phyloP scores from a whole-genome alignment of 495 filamentous ascomycete genomes.

The Aspergillus saccharolyticus region DNA sequence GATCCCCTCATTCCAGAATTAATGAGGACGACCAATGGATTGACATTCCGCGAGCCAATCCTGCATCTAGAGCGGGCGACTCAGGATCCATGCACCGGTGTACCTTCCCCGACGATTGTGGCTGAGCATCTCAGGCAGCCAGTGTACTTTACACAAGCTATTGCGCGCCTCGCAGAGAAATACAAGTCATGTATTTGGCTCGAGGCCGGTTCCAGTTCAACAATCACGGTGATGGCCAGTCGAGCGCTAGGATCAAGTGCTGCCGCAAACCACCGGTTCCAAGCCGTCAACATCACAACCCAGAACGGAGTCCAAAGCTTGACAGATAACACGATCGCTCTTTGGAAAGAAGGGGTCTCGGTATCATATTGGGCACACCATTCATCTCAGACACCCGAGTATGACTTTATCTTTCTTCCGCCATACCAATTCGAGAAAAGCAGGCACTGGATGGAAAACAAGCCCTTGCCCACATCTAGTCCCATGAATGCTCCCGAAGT shows the following conservation, averaged over 20 bases:
- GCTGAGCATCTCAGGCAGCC: conserved; percentile 45
- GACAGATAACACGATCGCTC: conserved; percentile 33
- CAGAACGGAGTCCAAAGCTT: conserved; percentile 27
- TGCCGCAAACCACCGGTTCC: conserved; percentile 26
- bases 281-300: conserved; percentile 37
- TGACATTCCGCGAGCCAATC: conserved; percentile 27
- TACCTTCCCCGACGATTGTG: conserved; percentile 35
- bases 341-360: conserved; percentile 44
- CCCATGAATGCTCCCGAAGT: too few relatives aligned
- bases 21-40: conserved; percentile 15
- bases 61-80: conserved; percentile 34
- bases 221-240: conserved; percentile 41
- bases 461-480: conserved; percentile 8
- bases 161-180: conserved; percentile 35
- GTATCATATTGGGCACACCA: conserved; percentile 48
- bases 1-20: conserved; percentile 34
- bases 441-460: conserved; percentile 37
- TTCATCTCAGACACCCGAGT: conserved; percentile 29
- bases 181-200: conserved; percentile 39
- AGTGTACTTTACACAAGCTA: conserved; percentile 47
- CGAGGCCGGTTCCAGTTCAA: conserved; percentile 48
- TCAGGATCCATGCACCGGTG: conserved; percentile 21
- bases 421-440: conserved; percentile 52
- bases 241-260: conserved; percentile 21
- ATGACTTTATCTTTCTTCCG: conserved; percentile 38